phyloP scores from a whole-genome alignment of 2,329 filamentous ascomycete species.

The Xylaria sp. region DNA sequence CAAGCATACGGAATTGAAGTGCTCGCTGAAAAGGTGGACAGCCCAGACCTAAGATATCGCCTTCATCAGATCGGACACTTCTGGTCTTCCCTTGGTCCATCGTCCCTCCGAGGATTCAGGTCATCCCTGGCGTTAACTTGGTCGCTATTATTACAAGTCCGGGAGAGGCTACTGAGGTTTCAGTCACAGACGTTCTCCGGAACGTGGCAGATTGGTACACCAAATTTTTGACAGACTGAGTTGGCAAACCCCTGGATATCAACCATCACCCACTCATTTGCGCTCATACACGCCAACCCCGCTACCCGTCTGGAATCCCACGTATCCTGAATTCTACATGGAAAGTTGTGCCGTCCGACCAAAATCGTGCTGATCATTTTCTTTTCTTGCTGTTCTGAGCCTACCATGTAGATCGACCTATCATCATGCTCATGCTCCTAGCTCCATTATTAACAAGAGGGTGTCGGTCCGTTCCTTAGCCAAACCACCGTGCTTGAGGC shows the following conservation, averaged over 20 bases:
- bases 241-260: conserved; percentile 49
- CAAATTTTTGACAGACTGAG: conserved; percentile 41
- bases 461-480: conserved; percentile 53
- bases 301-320: conserved; percentile 52
- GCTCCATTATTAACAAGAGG: conserved; percentile 51
- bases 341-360: conserved; percentile 53
- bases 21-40: conserved; percentile 46
- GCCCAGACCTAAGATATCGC: conserved; percentile 44
- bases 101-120: conserved; percentile 52
- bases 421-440: conserved; percentile 55
- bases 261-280: conserved; percentile 48
- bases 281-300: conserved; percentile 51
- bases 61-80: conserved; percentile 52
- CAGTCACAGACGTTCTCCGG: conserved; percentile 41
- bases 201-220: conserved; percentile 49
- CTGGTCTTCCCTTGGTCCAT: conserved; percentile 55
- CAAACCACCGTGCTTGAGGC: conserved; percentile 52
- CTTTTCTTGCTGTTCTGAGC: conserved; percentile 51
- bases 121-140: conserved; percentile 45
- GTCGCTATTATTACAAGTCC: conserved; percentile 48
- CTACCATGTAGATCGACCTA: conserved; percentile 53
- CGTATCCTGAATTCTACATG: conserved; percentile 48
- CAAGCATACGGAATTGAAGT: conserved; percentile 53
- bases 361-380: conserved; percentile 54
- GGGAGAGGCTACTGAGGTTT: conserved; percentile 42